These are phyloP conservation scores for Paraconiothyrium sp. DNA, from an alignment of 2,329 filamentous ascomycete genomes.

Conservation along the genomic window DNA sequence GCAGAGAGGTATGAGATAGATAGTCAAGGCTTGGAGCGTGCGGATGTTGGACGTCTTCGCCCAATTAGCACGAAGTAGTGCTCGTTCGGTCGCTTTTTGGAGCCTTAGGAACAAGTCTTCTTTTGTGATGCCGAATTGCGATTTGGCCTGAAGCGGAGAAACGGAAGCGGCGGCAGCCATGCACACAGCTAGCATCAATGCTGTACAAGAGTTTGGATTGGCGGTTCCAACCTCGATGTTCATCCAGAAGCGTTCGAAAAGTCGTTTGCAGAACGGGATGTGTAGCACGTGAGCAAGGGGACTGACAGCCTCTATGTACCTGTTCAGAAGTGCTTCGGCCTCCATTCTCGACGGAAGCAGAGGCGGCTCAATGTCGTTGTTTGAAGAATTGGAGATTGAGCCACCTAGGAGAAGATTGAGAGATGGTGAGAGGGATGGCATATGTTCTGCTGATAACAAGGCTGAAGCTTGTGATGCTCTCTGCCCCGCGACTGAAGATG, in stretches of 20 bases:
- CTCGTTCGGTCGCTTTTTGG: slow-evolving; percentile 49
- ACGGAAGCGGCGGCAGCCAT: slow-evolving; percentile 50
- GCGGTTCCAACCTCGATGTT: slow-evolving; percentile 47
- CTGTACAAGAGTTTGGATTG: slow-evolving; percentile 49
- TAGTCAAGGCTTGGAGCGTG: slow-evolving; percentile 49
- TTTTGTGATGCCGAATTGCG: slow-evolving; percentile 50
- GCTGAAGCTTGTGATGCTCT: slow-evolving; percentile 47
- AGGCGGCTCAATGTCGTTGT: slow-evolving; percentile 41
- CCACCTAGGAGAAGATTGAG: slow-evolving; percentile 45
- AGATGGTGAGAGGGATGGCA: slow-evolving; percentile 50
- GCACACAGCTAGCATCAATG: slow-evolving; percentile 48
- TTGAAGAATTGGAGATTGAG: slow-evolving; percentile 39
- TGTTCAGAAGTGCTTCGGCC: slow-evolving; percentile 45
- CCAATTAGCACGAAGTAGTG: slow-evolving; percentile 49
- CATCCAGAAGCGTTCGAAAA: slow-evolving; percentile 50
- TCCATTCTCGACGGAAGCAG: slow-evolving; percentile 48
- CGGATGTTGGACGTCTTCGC: slow-evolving; percentile 51
- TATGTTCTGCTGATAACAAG: slow-evolving; percentile 48
- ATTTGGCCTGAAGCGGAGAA: slow-evolving; percentile 50
- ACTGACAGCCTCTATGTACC: slow-evolving; percentile 49
- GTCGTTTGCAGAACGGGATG: slow-evolving; percentile 48
- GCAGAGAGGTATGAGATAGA: slow-evolving; percentile 51
- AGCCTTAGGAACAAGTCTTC: slow-evolving; percentile 48
- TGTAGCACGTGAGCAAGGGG: slow-evolving; percentile 51
- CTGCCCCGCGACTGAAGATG: slow-evolving; percentile 47